A percentile compares a stretch with the other conserved stretches of the same genome.
These are phyloP conservation scores for Diaporthe sp. DNA, from an alignment of 2,329 filamentous ascomycete genomes.

Conservation along the genomic window DNA sequence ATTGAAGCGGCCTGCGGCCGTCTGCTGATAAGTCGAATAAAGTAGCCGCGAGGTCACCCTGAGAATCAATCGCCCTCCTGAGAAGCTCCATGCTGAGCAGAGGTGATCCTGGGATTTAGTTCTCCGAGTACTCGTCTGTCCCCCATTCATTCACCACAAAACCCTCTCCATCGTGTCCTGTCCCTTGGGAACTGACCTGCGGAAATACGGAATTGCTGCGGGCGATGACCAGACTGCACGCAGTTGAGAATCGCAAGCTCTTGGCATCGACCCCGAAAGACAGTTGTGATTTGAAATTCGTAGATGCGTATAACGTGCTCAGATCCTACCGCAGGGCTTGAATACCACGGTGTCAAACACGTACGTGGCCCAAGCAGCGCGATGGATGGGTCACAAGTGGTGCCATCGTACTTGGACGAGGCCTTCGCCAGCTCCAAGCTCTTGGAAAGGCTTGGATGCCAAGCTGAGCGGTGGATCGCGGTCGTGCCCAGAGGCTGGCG, in stretches of 20 bases:
- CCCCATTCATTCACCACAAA: background rate
- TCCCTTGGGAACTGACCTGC: background rate
- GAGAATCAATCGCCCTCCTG: conserved; percentile 2
- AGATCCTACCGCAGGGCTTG: background rate
- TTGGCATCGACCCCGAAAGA: background rate
- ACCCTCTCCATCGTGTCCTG: background rate
- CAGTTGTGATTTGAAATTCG: background rate
- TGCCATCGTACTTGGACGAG: conserved; percentile 10
- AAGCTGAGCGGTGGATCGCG: conserved; percentile 9
- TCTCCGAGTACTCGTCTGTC: background rate
- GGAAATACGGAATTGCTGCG: conserved; percentile 26
- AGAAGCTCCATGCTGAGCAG: conserved; percentile 11
- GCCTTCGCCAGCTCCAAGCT: conserved; percentile 11
- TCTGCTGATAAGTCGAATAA: conserved; percentile 31
- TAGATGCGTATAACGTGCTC: conserved; percentile 1
- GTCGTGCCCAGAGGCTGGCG: conserved; percentile 19
- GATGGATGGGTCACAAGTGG: conserved; percentile 6
- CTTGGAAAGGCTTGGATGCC: conserved; percentile 29
- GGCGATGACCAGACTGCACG: background rate
- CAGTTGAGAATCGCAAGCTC: background rate
- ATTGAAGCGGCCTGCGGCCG: conserved; percentile 35
- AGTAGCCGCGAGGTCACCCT: conserved; percentile 30
- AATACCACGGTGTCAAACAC: conserved; percentile 30
- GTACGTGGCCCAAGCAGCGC: conserved; percentile 6
- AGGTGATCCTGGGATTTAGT: conserved; percentile 7